phyloP scores from a whole-genome alignment of 345 rosid genomes.

The Eucalyptus urophylla region DNA sequence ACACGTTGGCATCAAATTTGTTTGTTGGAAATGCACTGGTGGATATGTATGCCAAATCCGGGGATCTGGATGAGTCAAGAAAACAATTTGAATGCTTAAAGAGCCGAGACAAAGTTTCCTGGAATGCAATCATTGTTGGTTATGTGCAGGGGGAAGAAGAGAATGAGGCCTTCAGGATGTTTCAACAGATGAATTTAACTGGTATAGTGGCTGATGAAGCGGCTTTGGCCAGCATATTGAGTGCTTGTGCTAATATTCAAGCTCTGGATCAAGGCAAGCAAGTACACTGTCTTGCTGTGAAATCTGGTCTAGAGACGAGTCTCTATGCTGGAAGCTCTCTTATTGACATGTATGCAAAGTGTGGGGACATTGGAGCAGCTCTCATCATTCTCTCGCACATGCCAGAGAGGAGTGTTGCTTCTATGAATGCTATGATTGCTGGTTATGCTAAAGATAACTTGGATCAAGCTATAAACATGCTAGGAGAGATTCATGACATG shows the following conservation, averaged over 20 bases:
- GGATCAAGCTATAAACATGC: slow-evolving; percentile 41
- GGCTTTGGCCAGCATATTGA: slow-evolving; percentile 62
- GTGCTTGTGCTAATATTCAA: slow-evolving; percentile 68
- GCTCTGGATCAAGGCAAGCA: slow-evolving; percentile 52
- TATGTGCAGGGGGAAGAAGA: slow-evolving; percentile 71
- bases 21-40: slow-evolving; percentile 85
- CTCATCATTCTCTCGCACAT: slow-evolving; percentile 30
- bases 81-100: slow-evolving; percentile 51
- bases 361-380: slow-evolving; percentile 38
- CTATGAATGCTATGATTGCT: slow-evolving; percentile 79
- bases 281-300: slow-evolving; percentile 57
- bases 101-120: slow-evolving; percentile 51
- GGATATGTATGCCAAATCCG: slow-evolving; percentile 91
- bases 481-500: slow-evolving; percentile 41
- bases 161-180: slow-evolving; percentile 59
- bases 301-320: slow-evolving; percentile 57
- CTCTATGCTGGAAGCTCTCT: slow-evolving; percentile 84
- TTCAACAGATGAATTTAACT: slow-evolving; percentile 38
- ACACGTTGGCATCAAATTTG: slow-evolving; percentile 36
- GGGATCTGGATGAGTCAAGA: slow-evolving; percentile 61
- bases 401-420: slow-evolving; percentile 55
- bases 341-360: slow-evolving; percentile 79
- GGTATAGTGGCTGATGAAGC: slow-evolving; percentile 65
- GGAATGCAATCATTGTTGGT: slow-evolving; percentile 94
- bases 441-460: slow-evolving; percentile 50